A percentile compares a stretch with the other conserved stretches of the same genome.
Evolutionary conservation across 495 filamentous ascomycete species (phyloP).

Genomic region (Aspergillus funiculosus): DNA sequence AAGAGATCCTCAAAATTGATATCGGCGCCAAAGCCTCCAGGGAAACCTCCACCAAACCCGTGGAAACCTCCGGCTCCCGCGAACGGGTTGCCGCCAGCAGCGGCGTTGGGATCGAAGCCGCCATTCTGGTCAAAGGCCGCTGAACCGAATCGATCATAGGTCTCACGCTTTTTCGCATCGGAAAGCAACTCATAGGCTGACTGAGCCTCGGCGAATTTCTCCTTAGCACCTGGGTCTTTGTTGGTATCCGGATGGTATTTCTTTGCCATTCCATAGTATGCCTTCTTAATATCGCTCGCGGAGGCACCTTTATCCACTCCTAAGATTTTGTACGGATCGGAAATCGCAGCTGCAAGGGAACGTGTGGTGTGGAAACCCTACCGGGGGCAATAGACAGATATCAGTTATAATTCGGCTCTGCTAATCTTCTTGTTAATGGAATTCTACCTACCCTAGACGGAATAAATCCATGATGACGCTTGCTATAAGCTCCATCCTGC

Average conservation of each 20-base stretch:
- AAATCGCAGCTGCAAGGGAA: constrained; percentile 51
- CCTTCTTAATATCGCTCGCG: constrained; percentile 90
- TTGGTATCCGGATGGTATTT: constrained; percentile 98
- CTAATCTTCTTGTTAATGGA: background rate
- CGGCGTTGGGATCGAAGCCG: constrained; percentile 65
- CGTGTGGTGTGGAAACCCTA: constrained; percentile 76
- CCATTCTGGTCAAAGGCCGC: constrained; percentile 77
- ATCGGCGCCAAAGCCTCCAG: constrained; percentile 55
- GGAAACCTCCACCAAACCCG: constrained; percentile 50
- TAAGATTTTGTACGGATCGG: constrained; percentile 80
- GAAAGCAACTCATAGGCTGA: constrained; percentile 87
- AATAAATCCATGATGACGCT: constrained; percentile 11
- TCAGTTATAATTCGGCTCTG: constrained; percentile 5
- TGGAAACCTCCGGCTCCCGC: constrained; percentile 44
- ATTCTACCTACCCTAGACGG: constrained; percentile 30
- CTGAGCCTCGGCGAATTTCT: constrained; percentile 89
- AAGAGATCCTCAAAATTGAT: constrained; percentile 97
- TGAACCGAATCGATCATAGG: constrained; percentile 84
- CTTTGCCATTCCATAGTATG: constrained; percentile 96
- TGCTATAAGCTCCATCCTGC: constrained; percentile 18
- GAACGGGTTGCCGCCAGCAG: constrained; percentile 56
- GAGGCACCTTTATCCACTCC: constrained; percentile 78
- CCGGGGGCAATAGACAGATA: constrained; percentile 2
- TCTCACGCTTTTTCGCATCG: constrained; percentile 83
- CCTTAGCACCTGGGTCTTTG: constrained; percentile 85